phyloP scores from a whole-genome alignment of 495 filamentous ascomycete genomes.

The Penicillium salamii region DNA sequence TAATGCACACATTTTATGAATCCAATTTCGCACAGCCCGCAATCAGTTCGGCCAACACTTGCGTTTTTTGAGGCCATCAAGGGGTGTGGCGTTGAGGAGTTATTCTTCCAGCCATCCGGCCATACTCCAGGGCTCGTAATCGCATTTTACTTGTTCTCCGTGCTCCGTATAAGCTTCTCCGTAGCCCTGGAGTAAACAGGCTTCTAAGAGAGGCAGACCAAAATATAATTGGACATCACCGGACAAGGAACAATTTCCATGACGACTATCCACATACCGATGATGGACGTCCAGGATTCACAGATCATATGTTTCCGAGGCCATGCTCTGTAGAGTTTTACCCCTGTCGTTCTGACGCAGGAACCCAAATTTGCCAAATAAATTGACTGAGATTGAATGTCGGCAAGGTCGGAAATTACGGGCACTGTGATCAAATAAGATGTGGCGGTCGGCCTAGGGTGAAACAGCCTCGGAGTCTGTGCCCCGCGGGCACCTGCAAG shows the following conservation, averaged over 20 bases:
- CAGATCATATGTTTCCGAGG: background rate
- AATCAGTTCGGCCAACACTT: background rate
- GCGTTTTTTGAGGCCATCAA: background rate
- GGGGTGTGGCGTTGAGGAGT: background rate
- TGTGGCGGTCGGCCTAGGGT: constrained; percentile 4
- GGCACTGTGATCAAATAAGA: background rate
- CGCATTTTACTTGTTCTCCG: too few species aligned
- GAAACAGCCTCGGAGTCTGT: constrained; percentile 8
- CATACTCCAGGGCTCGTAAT: too few species aligned
- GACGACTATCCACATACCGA: background rate
- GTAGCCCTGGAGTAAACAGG: too few species aligned
- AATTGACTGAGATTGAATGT: constrained; percentile 2
- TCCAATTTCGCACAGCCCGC: background rate
- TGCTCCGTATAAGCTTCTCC: too few species aligned
- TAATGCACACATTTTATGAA: background rate
- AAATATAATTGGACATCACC: too few species aligned
- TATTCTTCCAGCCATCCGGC: too few species aligned
- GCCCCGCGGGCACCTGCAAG: background rate
- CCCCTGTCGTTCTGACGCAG: background rate
- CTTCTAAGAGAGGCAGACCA: background rate
- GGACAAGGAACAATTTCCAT: too few species aligned
- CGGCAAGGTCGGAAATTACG: constrained; percentile 11
- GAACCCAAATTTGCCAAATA: background rate
- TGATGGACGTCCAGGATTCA: background rate
- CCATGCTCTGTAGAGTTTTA: background rate